Evolutionary conservation across 1,139 yeast genomes (phyloP), one percentile per base, ranked within the genome.

Genomic region (Pichia sp.): DNA sequence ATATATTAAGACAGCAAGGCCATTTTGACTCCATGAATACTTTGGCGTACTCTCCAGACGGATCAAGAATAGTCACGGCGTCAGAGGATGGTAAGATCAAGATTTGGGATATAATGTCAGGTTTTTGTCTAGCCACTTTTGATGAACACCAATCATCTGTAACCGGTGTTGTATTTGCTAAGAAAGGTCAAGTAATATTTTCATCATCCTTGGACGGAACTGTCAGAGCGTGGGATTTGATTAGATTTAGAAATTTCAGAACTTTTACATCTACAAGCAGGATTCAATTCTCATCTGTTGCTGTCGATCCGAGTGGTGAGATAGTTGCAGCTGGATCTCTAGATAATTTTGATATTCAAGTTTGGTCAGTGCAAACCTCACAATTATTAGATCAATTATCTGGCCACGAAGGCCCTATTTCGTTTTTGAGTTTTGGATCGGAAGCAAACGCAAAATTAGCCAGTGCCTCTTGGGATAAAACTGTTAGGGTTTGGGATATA

Each of bases 331-430:
- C 98, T 2, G 97, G 98, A 2, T 87, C 97, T 4, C 76, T 85
- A 48, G 97, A 91, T 65, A 86, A 85, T 56, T 93, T 84, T 69
- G 96, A 88, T 58, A 87, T 93, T 51, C 91, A 87, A 65, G 87
- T 93, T 40, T 93, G 99, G 99, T 89, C 96, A 10, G 97, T 95
- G 1, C 99, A 93, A 72, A 91, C 97, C 0, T 87, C 96, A 1
- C 97, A 91, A 67, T 73, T 93, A 47, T 75, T 93, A 52, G 99
- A 95, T 64, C 79, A 88, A 22, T 74, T 93, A 48, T 74, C 93
- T 4, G 99, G 98, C 5, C 99, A 93, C 67, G 96, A 88, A 62
- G 99, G 97, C 1, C 99, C 99, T 0, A 85, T 93, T 3, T 88
- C 96, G 2, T 83, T 90, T 59, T 74, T 93, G 46, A 82, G 95